Base-by-base conservation (phyloP, 2,329 filamentous ascomycete species). In the Pseudogymnoascus sp. region DNA sequence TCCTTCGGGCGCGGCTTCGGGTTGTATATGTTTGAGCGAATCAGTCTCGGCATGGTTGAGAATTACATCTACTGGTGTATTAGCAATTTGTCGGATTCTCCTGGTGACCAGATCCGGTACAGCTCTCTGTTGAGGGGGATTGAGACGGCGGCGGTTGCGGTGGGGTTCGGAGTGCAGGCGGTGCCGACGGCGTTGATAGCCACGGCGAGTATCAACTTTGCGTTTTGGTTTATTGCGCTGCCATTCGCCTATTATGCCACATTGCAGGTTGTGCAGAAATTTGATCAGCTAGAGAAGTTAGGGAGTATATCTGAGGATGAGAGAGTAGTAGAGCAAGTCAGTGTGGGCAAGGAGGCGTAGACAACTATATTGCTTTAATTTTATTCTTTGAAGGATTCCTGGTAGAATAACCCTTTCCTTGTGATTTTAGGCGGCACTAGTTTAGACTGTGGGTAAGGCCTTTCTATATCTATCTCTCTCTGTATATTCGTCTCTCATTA, bases 31-130 rank as follows among this genome's bases (percentile, higher is more conserved):
- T 74, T 79, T 46, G 75, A 78, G 64, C 72, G 74, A 2, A 69
- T 77, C 62, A 75, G 74, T 64, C 66, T 75, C 0, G 71, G 72
- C 3, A 74, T 79, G 69, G 74, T 78, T 2, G 75, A 79, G 60
- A 78, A 79, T 63, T 79, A 77, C 64, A 77, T 79, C 28, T 79
- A 79, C 67, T 79, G 77, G 78, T 79, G 76, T 60, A 79, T 79
- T 63, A 71, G 77, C 2, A 79, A 78, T 63, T 67, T 79, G 34
- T 31, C 36, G 3, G 63, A 63, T 10, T 50, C 53, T 14, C 63
- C 64, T 2, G 37, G 36, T 16, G 73, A 68, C n/a, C 69, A 61
- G 31, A 60, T 61, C 37, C 72, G 72, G 61, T 69, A 71, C 21
- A 73, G 68, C 2, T 72, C 72, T 59, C 70, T 72, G 1, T 73